Evolutionary conservation across 495 filamentous ascomycete species (phyloP), one percentile per base, ranked within the genome.

Genomic region (Talaromyces trachyspermus): DNA sequence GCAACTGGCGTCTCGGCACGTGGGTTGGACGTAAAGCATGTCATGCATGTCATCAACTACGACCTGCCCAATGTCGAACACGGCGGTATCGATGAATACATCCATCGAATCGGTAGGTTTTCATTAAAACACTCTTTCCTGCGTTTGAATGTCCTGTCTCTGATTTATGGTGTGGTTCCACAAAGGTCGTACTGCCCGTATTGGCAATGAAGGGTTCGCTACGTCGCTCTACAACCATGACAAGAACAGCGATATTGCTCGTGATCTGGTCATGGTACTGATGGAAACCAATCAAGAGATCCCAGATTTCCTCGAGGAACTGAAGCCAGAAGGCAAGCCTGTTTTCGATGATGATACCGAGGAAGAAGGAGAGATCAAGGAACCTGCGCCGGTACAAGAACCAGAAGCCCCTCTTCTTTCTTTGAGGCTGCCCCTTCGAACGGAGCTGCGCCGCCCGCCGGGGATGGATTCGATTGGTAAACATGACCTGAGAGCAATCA

Each of bases 61-160:
- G 89, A 95, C 40, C 71, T 97, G 2, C 92, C 91, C 0, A 72
- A 65, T 17, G 53, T 62, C 4, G 57, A 70, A 2, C 70, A 88
- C 53, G 89, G 88, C n/a, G 92, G 91, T 3, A 96, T 97, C 37
- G 77, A 86, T 42, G 92, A 97, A 56, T 97, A 98, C 56, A 77
- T 85, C 46, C 92, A 98, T 56, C 86, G 92, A 29, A 98, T 97
- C 62, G 91, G 84, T 87, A 74, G 62, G 75, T 65, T 6, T 8
- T 18, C 20, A n/a, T n/a, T n/a, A n/a, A n/a, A n/a, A n/a, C n/a
- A n/a, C n/a, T n/a, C n/a, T n/a, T n/a, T n/a, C n/a, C n/a, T n/a
- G n/a, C n/a, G n/a, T n/a, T n/a, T n/a, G n/a, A n/a, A n/a, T n/a
- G n/a, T n/a, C n/a, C n/a, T n/a, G n/a, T n/a, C n/a, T n/a, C n/a